Evolutionary conservation across 805 yeast genomes (phyloP).

Genomic region (Spathaspora hagerdaliae): DNA sequence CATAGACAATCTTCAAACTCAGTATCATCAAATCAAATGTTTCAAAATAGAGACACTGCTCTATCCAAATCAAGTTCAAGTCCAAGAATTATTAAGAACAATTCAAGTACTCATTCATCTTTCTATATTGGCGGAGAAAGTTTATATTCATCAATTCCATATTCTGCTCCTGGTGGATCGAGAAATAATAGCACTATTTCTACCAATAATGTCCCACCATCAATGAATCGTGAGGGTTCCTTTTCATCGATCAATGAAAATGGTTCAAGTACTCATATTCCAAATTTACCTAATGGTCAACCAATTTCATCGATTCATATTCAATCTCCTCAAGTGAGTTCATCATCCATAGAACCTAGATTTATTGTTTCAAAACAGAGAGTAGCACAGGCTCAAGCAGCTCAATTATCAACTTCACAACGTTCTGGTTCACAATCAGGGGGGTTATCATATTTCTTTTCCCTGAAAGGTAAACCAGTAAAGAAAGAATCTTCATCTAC

Average conservation of each 20-base stretch:
- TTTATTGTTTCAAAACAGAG: conserved; percentile 80
- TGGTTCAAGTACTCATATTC: conserved; percentile 30
- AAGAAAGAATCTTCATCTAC: conserved; percentile 34
- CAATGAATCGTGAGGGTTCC: conserved; percentile 5
- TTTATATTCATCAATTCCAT: conserved; percentile 62
- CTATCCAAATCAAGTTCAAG: conserved; percentile 21
- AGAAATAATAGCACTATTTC: conserved; percentile 21
- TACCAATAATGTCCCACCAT: conserved; percentile 24
- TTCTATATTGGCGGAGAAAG: conserved; percentile 35
- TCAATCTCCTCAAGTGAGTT: conserved; percentile 61
- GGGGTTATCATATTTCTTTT: conserved; percentile 48
- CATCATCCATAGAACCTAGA: conserved; percentile 73
- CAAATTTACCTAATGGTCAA: conserved; percentile 54
- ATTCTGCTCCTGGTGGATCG: conserved; percentile 67
- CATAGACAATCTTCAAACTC: conserved; percentile 2
- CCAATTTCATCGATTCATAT: conserved; percentile 60
- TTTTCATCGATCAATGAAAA: conserved; percentile 4
- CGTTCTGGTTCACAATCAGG: conserved; percentile 44
- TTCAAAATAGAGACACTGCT: conserved; percentile 11
- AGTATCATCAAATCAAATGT: conserved; percentile 6
- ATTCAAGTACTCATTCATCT: conserved; percentile 37
- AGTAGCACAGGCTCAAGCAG: conserved; percentile 51
- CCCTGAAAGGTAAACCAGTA: conserved; percentile 29
- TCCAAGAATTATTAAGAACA: conserved; percentile 40
- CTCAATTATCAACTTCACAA: conserved; percentile 26